Conservation (phyloP, 2,329 filamentous ascomycete genomes). For the Trichoderma semiorbis region DNA sequence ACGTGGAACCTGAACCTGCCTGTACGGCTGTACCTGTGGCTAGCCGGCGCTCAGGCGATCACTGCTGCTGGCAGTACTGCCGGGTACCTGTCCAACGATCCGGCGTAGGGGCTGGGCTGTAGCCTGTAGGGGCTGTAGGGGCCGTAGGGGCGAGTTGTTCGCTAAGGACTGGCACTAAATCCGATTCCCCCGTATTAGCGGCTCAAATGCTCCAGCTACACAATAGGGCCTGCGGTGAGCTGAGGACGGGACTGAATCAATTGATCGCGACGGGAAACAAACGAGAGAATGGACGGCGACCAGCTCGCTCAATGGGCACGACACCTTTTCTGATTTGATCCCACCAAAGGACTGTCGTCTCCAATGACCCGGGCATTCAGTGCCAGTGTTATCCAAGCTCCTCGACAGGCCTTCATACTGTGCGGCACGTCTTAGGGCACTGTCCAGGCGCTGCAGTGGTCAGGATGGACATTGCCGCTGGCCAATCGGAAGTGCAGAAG, state of each 20-base stretch:
- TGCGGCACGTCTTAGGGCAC: background rate
- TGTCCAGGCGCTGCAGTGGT: background rate
- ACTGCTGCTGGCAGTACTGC: background rate
- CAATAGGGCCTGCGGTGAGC: background rate
- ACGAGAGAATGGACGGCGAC: background rate
- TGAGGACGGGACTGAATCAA: background rate
- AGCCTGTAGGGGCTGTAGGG: slow-evolving; percentile 2
- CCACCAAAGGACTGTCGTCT: background rate
- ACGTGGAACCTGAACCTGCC: background rate
- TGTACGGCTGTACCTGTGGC: background rate
- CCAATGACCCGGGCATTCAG: background rate
- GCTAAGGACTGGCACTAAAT: background rate
- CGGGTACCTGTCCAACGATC: slow-evolving; percentile 10
- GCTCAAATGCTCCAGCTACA: background rate
- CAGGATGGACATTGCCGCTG: background rate
- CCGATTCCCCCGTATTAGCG: background rate
- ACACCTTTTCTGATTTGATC: background rate
- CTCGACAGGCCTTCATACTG: background rate
- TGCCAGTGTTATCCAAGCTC: background rate
- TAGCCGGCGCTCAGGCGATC: background rate
- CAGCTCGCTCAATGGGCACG: background rate
- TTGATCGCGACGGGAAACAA: background rate
- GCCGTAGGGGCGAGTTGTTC: background rate
- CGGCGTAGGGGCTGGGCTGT: background rate
- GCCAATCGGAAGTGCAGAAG: slow-evolving; percentile 13